phyloP scores from a whole-genome alignment of 2,329 filamentous ascomycete species.

The Penicillium hesseltinei region DNA sequence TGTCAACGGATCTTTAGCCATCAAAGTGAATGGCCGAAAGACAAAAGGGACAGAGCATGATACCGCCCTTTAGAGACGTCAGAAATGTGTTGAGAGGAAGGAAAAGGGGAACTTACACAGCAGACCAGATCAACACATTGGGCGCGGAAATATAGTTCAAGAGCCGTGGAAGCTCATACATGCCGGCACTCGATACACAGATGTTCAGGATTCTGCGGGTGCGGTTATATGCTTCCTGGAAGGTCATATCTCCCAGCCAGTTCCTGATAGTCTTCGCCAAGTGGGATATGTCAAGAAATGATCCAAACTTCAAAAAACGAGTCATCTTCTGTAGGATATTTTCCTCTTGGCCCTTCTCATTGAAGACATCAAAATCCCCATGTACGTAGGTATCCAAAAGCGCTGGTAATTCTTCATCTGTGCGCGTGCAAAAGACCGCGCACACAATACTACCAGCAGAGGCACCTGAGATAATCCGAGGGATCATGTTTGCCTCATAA shows the following conservation, averaged over 20 bases:
- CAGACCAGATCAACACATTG: slow-evolving; percentile 94
- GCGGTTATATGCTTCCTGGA: slow-evolving; percentile 94
- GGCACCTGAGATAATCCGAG: slow-evolving; percentile 82
- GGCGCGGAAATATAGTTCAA: slow-evolving; percentile 92
- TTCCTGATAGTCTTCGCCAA: slow-evolving; percentile 76
- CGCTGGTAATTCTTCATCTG: slow-evolving; percentile 72
- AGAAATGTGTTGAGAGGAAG: background rate
- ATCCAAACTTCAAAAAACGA: slow-evolving; percentile 75
- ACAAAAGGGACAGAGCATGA: slow-evolving; percentile 90
- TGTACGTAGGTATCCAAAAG: slow-evolving; percentile 70
- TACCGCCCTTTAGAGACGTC: slow-evolving; percentile 57
- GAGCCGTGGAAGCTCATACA: slow-evolving; percentile 81
- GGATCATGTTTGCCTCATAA: slow-evolving; percentile 71
- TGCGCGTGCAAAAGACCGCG: slow-evolving; percentile 73
- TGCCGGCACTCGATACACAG: slow-evolving; percentile 80
- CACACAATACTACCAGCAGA: slow-evolving; percentile 86
- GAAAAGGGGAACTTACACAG: slow-evolving; percentile 57
- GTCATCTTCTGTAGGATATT: slow-evolving; percentile 67
- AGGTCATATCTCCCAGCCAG: slow-evolving; percentile 84
- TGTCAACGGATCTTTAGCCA: slow-evolving; percentile 81
- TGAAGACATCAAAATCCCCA: slow-evolving; percentile 79
- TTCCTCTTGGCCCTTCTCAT: slow-evolving; percentile 59
- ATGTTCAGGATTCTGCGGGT: slow-evolving; percentile 91
- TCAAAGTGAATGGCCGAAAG: slow-evolving; percentile 73
- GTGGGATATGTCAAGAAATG: slow-evolving; percentile 80